Evolutionary conservation across 1,284 basidiomycete species (phyloP), one percentile per base, ranked within the genome.

Genomic region (Ustilago loliicola): DNA sequence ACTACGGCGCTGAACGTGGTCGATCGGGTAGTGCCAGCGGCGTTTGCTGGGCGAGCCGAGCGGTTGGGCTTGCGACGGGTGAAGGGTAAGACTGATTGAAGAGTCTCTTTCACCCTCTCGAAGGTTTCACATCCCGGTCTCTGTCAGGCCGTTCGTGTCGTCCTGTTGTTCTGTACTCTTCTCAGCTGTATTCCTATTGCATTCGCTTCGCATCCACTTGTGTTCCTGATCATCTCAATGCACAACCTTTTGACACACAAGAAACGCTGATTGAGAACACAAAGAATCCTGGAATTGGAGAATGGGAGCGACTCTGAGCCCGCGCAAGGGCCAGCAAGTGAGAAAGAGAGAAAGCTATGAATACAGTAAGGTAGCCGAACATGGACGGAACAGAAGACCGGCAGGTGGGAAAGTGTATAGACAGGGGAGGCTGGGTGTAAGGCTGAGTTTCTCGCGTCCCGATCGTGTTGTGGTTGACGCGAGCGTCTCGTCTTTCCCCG

Each of bases 321-420:
- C 70, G 40, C 21, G 47, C 17, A 34, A 52, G 70, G 70, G 70
- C 70, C 70, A 72, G 70, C 65, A 72, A 67, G 70, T 29, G 25
- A 27, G 27, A 40, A 58, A 38, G 25, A 19, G 36, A 29, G 27
- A 30, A 40, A 51, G 53, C 51, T 74, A 74, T 45, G 57, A 66
- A 74, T 74, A 74, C 72, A 74, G 72, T 62, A 27, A 15, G 36
- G 36, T 38, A 38, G 36, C 36, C 36, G 15, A 38, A 38, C 3
- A 34, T 23, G 23, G 36, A 53, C 40, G 30, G n/a, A 40, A 34
- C n/a, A 21, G n/a, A 25, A 36, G 34, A 50, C 34, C 5, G 25
- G 25, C 15, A 13, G 23, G n/a, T 48, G 47, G 29, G 48, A 36
- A 13, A 42, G 27, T 25, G 23, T 29, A 51, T 45, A 17, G 42